A percentile compares a stretch with the other conserved stretches of the same genome.
These are phyloP conservation scores for Allodekkera sacchari DNA, from an alignment of 805 yeast genomes.

Conservation along the genomic window DNA sequence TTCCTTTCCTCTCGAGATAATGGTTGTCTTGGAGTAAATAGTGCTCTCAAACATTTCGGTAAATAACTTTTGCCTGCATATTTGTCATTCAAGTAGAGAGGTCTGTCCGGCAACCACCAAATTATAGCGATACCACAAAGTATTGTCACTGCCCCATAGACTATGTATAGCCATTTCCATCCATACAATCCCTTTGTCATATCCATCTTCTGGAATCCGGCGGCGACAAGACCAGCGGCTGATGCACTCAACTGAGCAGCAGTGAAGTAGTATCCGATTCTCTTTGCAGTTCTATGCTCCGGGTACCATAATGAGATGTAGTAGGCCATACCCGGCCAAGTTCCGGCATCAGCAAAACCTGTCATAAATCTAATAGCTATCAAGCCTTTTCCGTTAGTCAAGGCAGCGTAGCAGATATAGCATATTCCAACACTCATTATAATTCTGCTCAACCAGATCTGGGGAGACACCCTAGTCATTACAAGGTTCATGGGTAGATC, in stretches of 20 bases:
- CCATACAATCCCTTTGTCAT: conserved; percentile 63
- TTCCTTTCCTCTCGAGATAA: conserved; percentile 43
- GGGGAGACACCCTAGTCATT: conserved; percentile 81
- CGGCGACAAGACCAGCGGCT: conserved; percentile 80
- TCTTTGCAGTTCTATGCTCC: conserved; percentile 58
- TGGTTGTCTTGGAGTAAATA: conserved; percentile 31
- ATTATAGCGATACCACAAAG: conserved; percentile 53
- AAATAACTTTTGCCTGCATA: conserved; percentile 6
- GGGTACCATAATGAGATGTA: conserved; percentile 84
- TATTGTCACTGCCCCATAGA: conserved; percentile 66
- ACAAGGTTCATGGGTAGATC: conserved; percentile 83
- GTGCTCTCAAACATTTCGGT: conserved; percentile 12
- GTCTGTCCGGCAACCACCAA: conserved; percentile 87
- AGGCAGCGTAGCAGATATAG: conserved; percentile 63
- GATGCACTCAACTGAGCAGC: conserved; percentile 90
- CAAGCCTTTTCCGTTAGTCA: conserved; percentile 48
- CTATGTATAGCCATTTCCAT: conserved; percentile 80
- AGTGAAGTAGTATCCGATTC: conserved; percentile 84
- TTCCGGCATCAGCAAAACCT: conserved; percentile 76
- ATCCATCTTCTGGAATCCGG: conserved; percentile 83
- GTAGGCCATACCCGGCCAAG: conserved; percentile 88
- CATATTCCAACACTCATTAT: conserved; percentile 71
- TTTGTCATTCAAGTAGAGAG: conserved; percentile 25
- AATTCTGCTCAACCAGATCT: conserved; percentile 76
- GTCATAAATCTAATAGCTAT: conserved; percentile 65